Evolutionary conservation across 2,329 filamentous ascomycete genomes (phyloP).

Genomic region (Penicillium sp.): DNA sequence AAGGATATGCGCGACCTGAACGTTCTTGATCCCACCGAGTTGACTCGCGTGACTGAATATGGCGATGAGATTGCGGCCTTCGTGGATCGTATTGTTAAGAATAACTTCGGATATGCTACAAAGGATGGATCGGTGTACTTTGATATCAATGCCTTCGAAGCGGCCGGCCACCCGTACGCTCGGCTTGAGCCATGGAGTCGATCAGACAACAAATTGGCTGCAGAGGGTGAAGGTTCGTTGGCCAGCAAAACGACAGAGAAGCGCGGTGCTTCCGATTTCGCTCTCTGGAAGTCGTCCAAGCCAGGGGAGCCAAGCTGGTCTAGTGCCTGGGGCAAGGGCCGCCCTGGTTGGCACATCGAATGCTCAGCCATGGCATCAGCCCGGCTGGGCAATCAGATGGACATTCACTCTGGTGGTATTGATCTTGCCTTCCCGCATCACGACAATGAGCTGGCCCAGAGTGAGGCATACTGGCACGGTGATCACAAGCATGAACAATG

Average conservation of each 20-base stretch:
- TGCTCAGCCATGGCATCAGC: constrained; percentile 95
- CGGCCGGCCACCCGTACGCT: constrained; percentile 79
- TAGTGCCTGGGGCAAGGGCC: constrained; percentile 80
- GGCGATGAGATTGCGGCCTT: constrained; percentile 83
- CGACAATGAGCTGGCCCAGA: constrained; percentile 88
- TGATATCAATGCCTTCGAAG: constrained; percentile 82
- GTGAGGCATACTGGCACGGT: constrained; percentile 72
- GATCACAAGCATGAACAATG: constrained; percentile 59
- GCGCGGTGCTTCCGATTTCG: constrained; percentile 77
- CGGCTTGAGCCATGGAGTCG: constrained; percentile 80
- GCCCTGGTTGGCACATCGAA: constrained; percentile 96
- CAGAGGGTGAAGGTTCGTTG: constrained; percentile 85
- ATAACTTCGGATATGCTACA: constrained; percentile 77
- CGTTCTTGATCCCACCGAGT: constrained; percentile 73
- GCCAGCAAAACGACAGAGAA: constrained; percentile 62
- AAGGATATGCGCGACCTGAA: constrained; percentile 86
- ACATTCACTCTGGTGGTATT: constrained; percentile 90
- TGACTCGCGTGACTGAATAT: constrained; percentile 91
- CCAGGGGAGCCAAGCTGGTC: constrained; percentile 88
- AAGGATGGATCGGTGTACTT: constrained; percentile 88
- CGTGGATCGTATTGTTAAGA: constrained; percentile 76
- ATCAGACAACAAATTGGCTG: constrained; percentile 76
- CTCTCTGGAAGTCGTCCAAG: constrained; percentile 90
- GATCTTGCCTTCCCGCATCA: constrained; percentile 90
- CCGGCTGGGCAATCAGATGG: constrained; percentile 78